Conservation (phyloP, 805 yeast genomes). For the Scheffersomyces stipitis region DNA sequence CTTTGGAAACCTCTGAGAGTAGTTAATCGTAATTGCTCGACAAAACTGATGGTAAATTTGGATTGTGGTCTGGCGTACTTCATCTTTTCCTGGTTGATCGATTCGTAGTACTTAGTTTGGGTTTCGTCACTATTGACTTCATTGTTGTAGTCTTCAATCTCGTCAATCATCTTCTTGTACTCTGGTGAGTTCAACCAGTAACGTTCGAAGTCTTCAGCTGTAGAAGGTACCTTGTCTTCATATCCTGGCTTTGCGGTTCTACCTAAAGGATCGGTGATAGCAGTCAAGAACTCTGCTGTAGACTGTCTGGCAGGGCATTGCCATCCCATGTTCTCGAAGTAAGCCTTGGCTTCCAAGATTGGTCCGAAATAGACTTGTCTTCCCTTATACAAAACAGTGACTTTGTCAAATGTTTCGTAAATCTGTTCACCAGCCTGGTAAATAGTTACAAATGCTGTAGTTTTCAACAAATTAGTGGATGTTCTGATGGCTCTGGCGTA, state of each 20-base stretch:
- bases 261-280: constrained; percentile 67
- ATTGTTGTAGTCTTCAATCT: constrained; percentile 17
- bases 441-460: constrained; percentile 12
- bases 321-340: constrained; percentile 66
- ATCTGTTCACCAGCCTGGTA: constrained; percentile 32
- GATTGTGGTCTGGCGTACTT: constrained; percentile 37
- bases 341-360: constrained; percentile 49
- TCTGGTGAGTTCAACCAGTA: constrained; percentile 55
- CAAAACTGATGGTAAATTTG: constrained; percentile 43
- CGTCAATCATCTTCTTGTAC: constrained; percentile 16
- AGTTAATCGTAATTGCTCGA: constrained; percentile 50
- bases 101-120: constrained; percentile 29
- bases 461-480: constrained; percentile 13
- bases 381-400: constrained; percentile 28
- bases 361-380: constrained; percentile 69
- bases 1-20: constrained; percentile 54
- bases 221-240: constrained; percentile 55
- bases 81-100: constrained; percentile 38
- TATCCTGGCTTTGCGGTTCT: constrained; percentile 49
- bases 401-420: constrained; percentile 31
- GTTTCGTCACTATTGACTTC: constrained; percentile 28
- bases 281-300: constrained; percentile 69
- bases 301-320: constrained; percentile 63
- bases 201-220: constrained; percentile 60
- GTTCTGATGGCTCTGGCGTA: constrained; percentile 28